Conservation (phyloP, 805 yeast genomes). For the Metschnikowia similis region DNA sequence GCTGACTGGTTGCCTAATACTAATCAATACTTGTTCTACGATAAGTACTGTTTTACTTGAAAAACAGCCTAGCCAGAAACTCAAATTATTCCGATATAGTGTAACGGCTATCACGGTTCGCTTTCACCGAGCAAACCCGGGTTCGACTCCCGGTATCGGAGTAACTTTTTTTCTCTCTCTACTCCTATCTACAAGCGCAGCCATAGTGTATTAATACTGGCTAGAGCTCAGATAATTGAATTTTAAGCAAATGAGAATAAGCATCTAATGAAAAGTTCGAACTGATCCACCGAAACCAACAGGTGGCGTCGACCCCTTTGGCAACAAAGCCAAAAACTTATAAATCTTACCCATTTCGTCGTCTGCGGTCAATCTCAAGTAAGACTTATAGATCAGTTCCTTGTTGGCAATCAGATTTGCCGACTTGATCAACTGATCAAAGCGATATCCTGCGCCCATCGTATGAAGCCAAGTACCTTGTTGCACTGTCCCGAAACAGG, state of each 20-base stretch:
- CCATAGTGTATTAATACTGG: too few species aligned
- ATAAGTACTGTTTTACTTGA: too few species aligned
- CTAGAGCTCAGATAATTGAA: too few species aligned
- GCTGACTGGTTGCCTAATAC: too few species aligned
- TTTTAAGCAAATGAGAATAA: too few species aligned
- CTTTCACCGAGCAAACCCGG: conserved; percentile 83
- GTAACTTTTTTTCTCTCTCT: conserved; percentile 15
- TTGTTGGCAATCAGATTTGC: conserved; percentile 39
- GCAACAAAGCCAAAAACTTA: conserved; percentile 64
- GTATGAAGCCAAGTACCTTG: conserved; percentile 79
- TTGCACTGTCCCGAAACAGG: conserved; percentile 54
- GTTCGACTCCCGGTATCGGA: conserved; percentile 87
- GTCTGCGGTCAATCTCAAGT: conserved; percentile 58
- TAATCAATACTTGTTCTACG: too few species aligned
- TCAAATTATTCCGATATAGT: conserved; percentile 81
- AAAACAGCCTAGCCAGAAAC: too few species aligned
- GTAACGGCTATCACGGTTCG: conserved; percentile 82
- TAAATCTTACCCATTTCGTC: conserved; percentile 74
- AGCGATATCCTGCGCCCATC: conserved; percentile 70
- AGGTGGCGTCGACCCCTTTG: conserved; percentile 39
- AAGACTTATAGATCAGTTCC: conserved; percentile 52
- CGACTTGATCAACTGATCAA: conserved; percentile 50
- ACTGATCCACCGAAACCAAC: conserved; percentile 46
- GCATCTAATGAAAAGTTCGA: neutral
- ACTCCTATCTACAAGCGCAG: neutral